Percentiles rank a stretch among this genome's conserved stretches.
Evolutionary conservation across 2,329 filamentous ascomycete genomes (phyloP).

Genomic region (Sclerotinia trifoliorum): DNA sequence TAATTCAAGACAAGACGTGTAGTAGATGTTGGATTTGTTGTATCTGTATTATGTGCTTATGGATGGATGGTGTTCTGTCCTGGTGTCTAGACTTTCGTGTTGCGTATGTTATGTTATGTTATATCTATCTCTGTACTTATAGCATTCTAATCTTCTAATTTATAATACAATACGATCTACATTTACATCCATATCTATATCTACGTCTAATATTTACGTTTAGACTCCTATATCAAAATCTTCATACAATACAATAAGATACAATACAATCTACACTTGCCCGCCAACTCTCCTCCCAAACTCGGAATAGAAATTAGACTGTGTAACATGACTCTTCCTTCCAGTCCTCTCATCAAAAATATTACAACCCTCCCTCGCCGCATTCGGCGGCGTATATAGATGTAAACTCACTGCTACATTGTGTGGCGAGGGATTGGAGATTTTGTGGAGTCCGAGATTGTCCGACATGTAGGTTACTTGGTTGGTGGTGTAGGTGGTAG

Average conservation of each 20-base stretch:
- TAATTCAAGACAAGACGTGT: no score
- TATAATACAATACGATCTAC: not conserved
- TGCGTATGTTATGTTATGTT: no score
- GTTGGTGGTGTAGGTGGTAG: constrained; percentile 67
- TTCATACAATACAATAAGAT: not conserved
- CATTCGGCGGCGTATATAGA: constrained; percentile 86
- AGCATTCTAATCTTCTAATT: not conserved
- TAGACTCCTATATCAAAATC: not conserved
- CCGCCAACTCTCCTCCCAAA: constrained; percentile 45
- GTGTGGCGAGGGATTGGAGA: constrained; percentile 69
- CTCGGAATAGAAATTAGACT: constrained; percentile 69
- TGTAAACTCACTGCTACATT: constrained; percentile 84
- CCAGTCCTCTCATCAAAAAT: constrained; percentile 79
- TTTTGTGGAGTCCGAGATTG: constrained; percentile 79
- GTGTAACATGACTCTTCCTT: constrained; percentile 66
- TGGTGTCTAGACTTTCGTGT: no score
- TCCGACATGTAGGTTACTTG: constrained; percentile 90
- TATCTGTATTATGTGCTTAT: no score
- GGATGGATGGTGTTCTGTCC: no score
- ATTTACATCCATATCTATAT: not conserved
- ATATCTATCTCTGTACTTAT: not conserved
- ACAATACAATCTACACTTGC: not conserved
- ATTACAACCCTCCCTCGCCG: constrained; percentile 76
- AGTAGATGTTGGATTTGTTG: no score
- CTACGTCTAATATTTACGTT: not conserved